phyloP scores from a whole-genome alignment of 805 yeast species.

The Scheffersomyces coipomensis region DNA sequence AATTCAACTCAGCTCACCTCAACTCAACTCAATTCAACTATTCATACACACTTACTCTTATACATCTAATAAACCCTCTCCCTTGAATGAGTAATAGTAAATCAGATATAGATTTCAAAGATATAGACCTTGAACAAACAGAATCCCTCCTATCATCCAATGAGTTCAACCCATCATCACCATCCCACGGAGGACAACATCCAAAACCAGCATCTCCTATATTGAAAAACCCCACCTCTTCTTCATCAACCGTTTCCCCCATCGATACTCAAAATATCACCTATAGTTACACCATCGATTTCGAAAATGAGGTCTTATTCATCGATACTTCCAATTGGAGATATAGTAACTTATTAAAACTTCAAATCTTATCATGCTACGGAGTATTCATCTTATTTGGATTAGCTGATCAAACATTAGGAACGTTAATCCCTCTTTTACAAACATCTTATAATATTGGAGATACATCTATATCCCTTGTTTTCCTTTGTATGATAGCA shows the following conservation, averaged over 20 bases:
- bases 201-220: neutral
- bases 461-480: constrained; percentile 46
- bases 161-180: no score
- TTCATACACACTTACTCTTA: no score
- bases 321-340: constrained; percentile 43
- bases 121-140: no score
- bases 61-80: no score
- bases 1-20: no score
- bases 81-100: no score
- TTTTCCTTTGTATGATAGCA: constrained; percentile 50
- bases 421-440: constrained; percentile 55
- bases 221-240: neutral
- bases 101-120: no score
- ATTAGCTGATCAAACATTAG: constrained; percentile 58
- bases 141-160: no score
- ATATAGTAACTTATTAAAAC: constrained; percentile 32
- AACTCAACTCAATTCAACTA: no score
- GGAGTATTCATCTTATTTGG: constrained; percentile 49
- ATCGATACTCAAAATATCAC: neutral
- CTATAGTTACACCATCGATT: constrained; percentile 11
- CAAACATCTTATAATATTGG: constrained; percentile 46
- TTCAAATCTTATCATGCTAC: constrained; percentile 42
- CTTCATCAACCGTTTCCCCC: neutral
- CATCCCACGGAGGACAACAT: no score
- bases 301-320: constrained; percentile 22